These are phyloP conservation scores for Coniochaeta prunicola DNA, from an alignment of 2,329 filamentous ascomycete genomes.

Conservation along the genomic window DNA sequence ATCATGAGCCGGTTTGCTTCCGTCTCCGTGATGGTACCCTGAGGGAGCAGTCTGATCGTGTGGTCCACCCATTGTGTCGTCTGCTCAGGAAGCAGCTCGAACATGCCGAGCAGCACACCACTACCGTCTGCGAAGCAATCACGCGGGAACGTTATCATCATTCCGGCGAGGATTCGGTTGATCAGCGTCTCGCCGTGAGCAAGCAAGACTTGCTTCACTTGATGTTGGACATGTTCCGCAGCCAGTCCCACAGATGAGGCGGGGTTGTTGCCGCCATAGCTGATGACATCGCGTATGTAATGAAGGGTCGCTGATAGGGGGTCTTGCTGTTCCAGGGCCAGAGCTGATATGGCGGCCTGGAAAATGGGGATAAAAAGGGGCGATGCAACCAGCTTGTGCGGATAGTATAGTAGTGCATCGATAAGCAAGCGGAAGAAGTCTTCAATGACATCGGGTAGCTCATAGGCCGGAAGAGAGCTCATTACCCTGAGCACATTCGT, in stretches of 20 bases:
- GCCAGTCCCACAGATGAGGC: slow-evolving; percentile 55
- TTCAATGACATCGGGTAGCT: slow-evolving; percentile 80
- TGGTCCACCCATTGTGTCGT: slow-evolving; percentile 75
- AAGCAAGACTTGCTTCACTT: slow-evolving; percentile 65
- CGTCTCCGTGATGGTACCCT: slow-evolving; percentile 69
- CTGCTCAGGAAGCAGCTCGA: slow-evolving; percentile 76
- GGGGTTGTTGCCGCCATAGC: slow-evolving; percentile 73
- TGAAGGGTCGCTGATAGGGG: slow-evolving; percentile 87
- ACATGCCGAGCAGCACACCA: slow-evolving; percentile 81
- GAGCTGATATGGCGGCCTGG: slow-evolving; percentile 75
- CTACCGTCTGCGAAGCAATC: slow-evolving; percentile 95
- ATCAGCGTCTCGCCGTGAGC: slow-evolving; percentile 70
- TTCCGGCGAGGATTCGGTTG: slow-evolving; percentile 86
- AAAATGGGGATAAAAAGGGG: slow-evolving; percentile 75
- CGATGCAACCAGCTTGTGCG: slow-evolving; percentile 74
- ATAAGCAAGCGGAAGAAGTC: slow-evolving; percentile 93
- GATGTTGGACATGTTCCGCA: slow-evolving; percentile 60
- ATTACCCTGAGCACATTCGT: slow-evolving; percentile 83
- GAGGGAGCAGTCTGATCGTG: slow-evolving; percentile 77
- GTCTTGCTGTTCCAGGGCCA: slow-evolving; percentile 85
- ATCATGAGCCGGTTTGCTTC: slow-evolving; percentile 76
- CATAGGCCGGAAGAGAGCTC: slow-evolving; percentile 68
- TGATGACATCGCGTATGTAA: slow-evolving; percentile 85
- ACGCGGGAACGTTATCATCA: slow-evolving; percentile 98
- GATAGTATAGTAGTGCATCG: slow-evolving; percentile 90